Conservation (phyloP, 2,329 filamentous ascomycete species). For the Fusarium gaditjirri region DNA sequence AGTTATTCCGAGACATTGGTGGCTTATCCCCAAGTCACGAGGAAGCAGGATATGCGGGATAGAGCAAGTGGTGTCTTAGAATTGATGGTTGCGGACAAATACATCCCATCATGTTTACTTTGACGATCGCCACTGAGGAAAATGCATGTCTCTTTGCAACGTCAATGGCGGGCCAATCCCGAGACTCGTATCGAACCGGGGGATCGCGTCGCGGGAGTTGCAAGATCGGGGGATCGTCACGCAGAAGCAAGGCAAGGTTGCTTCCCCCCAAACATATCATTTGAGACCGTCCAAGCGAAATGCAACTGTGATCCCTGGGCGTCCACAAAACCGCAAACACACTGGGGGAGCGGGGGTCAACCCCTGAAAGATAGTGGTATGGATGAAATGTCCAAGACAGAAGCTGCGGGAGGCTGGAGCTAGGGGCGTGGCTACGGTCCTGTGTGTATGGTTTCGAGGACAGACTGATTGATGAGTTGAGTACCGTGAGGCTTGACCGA, state of each 20-base stretch:
- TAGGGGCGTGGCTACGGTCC: conserved; percentile 12
- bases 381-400: conserved; percentile 4
- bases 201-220: conserved; percentile 32
- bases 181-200: conserved; percentile 1
- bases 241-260: conserved; percentile 37
- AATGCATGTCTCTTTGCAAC: conserved; percentile 18
- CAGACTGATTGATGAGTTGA: background rate
- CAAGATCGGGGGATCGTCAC: conserved; percentile 41
- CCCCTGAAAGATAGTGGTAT: background rate
- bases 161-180: conserved; percentile 29
- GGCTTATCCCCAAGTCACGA: background rate
- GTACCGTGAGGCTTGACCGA: background rate
- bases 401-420: conserved; percentile 7
- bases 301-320: conserved; percentile 36
- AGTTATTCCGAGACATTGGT: background rate
- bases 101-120: conserved; percentile 14
- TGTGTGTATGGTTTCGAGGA: background rate
- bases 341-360: conserved; percentile 24
- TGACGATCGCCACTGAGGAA: conserved; percentile 21
- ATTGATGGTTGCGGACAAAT: conserved; percentile 11
- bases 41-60: conserved; percentile 7
- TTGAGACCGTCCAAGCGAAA: conserved; percentile 33
- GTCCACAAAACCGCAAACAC: conserved; percentile 23
- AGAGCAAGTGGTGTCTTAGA: conserved; percentile 1
- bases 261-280: conserved; percentile 20